These are phyloP conservation scores for Blastocystis sp. DNA, from an alignment of 352 stramenopile genomes.

Conservation along the genomic window DNA sequence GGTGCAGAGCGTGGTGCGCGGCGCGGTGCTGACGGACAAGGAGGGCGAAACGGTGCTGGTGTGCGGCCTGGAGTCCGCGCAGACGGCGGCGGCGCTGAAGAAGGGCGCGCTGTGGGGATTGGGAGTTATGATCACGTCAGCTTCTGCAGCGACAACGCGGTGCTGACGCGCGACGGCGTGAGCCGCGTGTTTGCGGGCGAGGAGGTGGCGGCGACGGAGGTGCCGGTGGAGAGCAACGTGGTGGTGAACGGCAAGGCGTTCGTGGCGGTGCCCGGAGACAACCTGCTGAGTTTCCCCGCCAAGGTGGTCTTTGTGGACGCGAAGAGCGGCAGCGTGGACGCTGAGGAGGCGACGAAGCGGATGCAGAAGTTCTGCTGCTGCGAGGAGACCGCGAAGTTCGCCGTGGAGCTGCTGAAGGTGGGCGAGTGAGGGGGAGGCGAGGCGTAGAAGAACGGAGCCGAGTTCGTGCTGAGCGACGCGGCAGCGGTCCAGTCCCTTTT, in stretches of 20 bases:
- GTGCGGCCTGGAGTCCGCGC: neutral
- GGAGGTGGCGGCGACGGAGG: neutral
- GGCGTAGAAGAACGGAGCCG: neutral
- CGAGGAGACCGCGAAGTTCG: neutral
- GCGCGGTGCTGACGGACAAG: neutral
- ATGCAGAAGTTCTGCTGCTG: neutral
- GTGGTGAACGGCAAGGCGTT: constrained; percentile 41
- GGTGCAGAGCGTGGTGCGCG: neutral
- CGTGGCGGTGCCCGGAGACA: neutral
- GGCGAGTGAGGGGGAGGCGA: neutral
- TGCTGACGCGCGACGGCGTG: constrained; percentile 33
- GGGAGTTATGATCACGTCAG: neutral
- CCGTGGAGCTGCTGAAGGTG: constrained; percentile 20
- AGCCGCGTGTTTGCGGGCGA: constrained; percentile 26
- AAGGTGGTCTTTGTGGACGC: constrained; percentile 26
- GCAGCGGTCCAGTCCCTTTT: neutral
- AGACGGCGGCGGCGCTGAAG: neutral
- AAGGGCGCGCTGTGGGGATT: neutral
- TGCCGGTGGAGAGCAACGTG: neutral
- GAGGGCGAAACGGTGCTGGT: neutral
- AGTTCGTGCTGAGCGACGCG: constrained; percentile 11
- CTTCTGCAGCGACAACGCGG: constrained; percentile 33
- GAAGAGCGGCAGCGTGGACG: neutral
- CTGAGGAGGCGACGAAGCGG: neutral
- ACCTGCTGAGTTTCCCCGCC: neutral